Evolutionary conservation across 2,329 filamentous ascomycete genomes (phyloP), one percentile per base, ranked within the genome.

Genomic region (Penicillium olsonii): DNA sequence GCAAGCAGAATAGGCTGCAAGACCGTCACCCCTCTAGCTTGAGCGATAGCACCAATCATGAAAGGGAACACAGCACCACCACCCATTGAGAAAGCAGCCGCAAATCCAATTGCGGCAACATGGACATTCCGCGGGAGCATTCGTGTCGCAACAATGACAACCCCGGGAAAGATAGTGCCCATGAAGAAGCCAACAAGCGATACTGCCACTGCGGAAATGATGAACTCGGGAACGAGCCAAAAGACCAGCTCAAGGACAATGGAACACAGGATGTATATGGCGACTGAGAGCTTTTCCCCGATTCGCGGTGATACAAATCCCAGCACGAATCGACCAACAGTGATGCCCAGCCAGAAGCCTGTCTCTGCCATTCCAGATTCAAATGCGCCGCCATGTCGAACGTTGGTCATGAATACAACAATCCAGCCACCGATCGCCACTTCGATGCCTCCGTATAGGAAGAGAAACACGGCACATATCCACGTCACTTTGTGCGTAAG

Each of bases 321-420:
- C n/a, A 94, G 72, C 0, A 84, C 66, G 6, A 92, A 75, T 2
- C 89, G 76, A 0, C 89, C 89, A 0, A 89, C 65, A 0, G 88
- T 90, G 56, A 92, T 76, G 0, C 89, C 89, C 27, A 88, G 79
- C 90, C 90, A 94, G 73, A 91, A 92, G 0, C 86, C 83, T 0
- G 87, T 90, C 1, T 83, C 84, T 0, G 81, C 82, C 68, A 91
- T 80, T 2, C 88, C 88, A 15, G 84, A 83, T 6, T 82, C 76
- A 62, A 90, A 90, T 0, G 81, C 72, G 19, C 75, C 78, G 4
- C 83, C 86, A 22, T 84, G 67, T 12, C 88, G 79, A 10, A 88
- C 83, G 17, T 79, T 72, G 11, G 88, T 80, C 86, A 92, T 91
- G 67, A 92, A 91, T 1, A 84, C 84, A 41, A 88, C 83, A 52